phyloP scores from a whole-genome alignment of 495 filamentous ascomycete genomes.

The Penicillium angulare region DNA sequence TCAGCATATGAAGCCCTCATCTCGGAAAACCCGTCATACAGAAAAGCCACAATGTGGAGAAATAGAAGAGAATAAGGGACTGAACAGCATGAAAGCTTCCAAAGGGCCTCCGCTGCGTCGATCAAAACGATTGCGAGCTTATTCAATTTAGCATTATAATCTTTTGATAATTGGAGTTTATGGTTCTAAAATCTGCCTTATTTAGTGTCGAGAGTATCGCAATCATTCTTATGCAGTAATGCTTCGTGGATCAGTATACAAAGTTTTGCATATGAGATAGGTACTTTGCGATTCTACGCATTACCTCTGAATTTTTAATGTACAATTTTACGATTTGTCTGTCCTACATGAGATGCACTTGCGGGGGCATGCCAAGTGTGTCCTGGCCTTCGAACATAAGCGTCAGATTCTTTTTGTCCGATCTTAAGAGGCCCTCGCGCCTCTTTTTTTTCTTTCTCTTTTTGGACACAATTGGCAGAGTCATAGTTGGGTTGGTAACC shows the following conservation, averaged over 20 bases:
- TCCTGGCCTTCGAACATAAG: constrained; percentile 15
- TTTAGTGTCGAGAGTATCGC: too few relatives aligned
- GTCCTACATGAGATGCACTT: constrained; percentile 14
- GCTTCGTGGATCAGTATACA: too few relatives aligned
- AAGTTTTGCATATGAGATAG: too few relatives aligned
- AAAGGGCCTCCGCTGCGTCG: constrained; percentile 10
- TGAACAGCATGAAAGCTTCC: constrained; percentile 1
- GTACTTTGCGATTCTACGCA: too few relatives aligned
- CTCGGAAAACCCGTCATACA: constrained; percentile 1
- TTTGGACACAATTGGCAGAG: constrained; percentile 7
- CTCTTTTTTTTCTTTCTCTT: constrained; percentile 3
- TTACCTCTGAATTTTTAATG: neutral
- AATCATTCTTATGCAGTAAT: too few relatives aligned
- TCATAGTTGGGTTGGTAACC: constrained; percentile 8
- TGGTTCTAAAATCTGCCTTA: too few relatives aligned
- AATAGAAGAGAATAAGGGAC: neutral
- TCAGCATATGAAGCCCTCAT: constrained; percentile 13
- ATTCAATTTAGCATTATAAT: constrained; percentile 5
- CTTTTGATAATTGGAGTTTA: neutral
- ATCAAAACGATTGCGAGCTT: constrained; percentile 8
- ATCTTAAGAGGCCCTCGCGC: constrained; percentile 10
- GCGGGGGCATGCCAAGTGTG: constrained; percentile 9
- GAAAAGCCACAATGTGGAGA: constrained; percentile 3
- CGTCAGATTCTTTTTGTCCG: constrained; percentile 12
- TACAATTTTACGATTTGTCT: neutral